phyloP scores from a whole-genome alignment of 371 early-diverging fungal species.

The Mucor velutinosus region DNA sequence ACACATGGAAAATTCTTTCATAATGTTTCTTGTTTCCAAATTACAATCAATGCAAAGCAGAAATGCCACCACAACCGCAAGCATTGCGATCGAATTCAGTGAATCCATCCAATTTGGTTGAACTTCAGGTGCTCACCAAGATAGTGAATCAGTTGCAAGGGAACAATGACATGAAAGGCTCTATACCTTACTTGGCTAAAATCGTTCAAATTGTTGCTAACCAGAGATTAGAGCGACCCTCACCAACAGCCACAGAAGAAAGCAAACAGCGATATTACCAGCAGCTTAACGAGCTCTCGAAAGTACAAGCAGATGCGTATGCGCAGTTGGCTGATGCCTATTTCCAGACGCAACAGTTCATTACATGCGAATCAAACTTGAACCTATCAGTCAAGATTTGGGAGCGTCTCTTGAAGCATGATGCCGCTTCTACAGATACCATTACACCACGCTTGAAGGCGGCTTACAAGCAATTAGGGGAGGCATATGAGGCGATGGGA shows the following conservation, averaged over 20 bases:
- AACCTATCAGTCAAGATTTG: slow-evolving; percentile 28
- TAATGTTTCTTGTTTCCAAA: neutral
- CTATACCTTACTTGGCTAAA: slow-evolving; percentile 49
- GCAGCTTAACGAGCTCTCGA: slow-evolving; percentile 16
- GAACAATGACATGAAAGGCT: slow-evolving; percentile 25
- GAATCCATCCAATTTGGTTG: slow-evolving; percentile 33
- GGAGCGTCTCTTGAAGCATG: slow-evolving; percentile 30
- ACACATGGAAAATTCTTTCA: neutral
- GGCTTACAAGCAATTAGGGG: slow-evolving; percentile 29
- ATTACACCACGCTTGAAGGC: slow-evolving; percentile 1
- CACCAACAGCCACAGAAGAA: neutral
- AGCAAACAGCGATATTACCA: slow-evolving; percentile 11
- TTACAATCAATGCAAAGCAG: neutral
- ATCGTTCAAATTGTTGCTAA: slow-evolving; percentile 47
- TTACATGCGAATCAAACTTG: slow-evolving; percentile 31
- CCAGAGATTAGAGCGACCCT: slow-evolving; percentile 18
- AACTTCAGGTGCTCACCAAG: slow-evolving; percentile 33
- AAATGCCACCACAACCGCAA: slow-evolving; percentile 12
- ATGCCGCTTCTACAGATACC: neutral
- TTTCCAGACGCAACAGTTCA: slow-evolving; percentile 27
- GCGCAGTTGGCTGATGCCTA: slow-evolving; percentile 40
- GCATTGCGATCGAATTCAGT: slow-evolving; percentile 16
- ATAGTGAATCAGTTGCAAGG: slow-evolving; percentile 23
- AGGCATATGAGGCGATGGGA: slow-evolving; percentile 36
- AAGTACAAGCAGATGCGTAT: slow-evolving; percentile 41